Evolutionary conservation across 345 rosid species (phyloP).

Genomic region (Raphanus raphanistrum): DNA sequence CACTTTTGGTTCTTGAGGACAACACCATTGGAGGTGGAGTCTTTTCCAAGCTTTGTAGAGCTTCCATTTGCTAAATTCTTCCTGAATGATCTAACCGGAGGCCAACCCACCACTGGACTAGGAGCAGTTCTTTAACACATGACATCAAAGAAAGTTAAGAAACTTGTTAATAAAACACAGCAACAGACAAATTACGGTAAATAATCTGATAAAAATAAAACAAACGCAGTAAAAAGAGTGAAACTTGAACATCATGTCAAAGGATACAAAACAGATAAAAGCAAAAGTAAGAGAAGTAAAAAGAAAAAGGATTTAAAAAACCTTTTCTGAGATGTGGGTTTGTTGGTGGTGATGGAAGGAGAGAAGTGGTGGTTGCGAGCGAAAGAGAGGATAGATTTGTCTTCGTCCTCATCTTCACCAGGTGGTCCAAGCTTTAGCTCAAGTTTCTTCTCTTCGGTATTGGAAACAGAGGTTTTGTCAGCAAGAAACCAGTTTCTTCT

Average conservation of each 20-base stretch:
- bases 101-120: constrained; percentile 99
- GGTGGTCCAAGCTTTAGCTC: constrained; percentile 98
- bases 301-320: neutral
- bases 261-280: constrained; percentile 33
- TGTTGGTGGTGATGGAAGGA: constrained; percentile 39
- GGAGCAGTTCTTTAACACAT: constrained; percentile 74
- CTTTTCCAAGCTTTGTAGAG: constrained; percentile 56
- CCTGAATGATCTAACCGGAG: constrained; percentile 89
- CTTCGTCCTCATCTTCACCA: constrained; percentile 40
- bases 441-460: constrained; percentile 72
- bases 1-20: constrained; percentile 38
- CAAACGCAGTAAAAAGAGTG: neutral
- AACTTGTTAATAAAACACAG: neutral
- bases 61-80: constrained; percentile 75
- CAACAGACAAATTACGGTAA: neutral
- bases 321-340: constrained; percentile 42
- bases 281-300: constrained; percentile 34
- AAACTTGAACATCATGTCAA: constrained; percentile 31
- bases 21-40: constrained; percentile 48
- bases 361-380: constrained; percentile 38
- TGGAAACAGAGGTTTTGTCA: constrained; percentile 33
- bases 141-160: constrained; percentile 7
- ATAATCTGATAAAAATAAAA: neutral
- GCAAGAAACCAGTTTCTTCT: constrained; percentile 54
- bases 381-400: constrained; percentile 49